A percentile compares a stretch with the other conserved stretches of the same genome.
These are phyloP conservation scores for Yamadazyma epiphylla DNA, from an alignment of 1,139 yeast species.

Conservation along the genomic window DNA sequence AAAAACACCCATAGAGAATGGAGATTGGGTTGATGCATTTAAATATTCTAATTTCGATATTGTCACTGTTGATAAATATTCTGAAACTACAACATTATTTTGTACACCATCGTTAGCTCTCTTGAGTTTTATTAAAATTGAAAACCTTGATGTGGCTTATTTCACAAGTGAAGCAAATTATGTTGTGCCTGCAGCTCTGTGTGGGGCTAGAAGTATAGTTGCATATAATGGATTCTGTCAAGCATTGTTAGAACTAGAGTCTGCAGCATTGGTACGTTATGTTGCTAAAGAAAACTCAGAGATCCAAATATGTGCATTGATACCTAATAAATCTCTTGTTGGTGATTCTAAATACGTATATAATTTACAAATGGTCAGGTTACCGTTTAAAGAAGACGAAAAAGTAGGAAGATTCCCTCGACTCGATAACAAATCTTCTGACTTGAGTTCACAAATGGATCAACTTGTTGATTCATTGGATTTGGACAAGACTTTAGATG, in stretches of 20 bases:
- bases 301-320: slow-evolving; percentile 53
- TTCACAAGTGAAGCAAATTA: slow-evolving; percentile 57
- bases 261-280: slow-evolving; percentile 59
- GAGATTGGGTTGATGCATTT: slow-evolving; percentile 48
- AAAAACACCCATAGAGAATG: slow-evolving; percentile 13
- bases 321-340: slow-evolving; percentile 39
- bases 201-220: slow-evolving; percentile 29
- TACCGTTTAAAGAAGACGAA: slow-evolving; percentile 83
- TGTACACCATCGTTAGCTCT: slow-evolving; percentile 56
- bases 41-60: slow-evolving; percentile 59
- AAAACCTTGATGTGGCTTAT: slow-evolving; percentile 53
- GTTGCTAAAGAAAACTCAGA: slow-evolving; percentile 48
- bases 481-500: slow-evolving; percentile 13
- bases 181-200: slow-evolving; percentile 44
- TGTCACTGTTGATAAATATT: slow-evolving; percentile 35
- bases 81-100: slow-evolving; percentile 37
- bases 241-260: slow-evolving; percentile 45
- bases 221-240: slow-evolving; percentile 54
- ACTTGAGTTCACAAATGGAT: slow-evolving; percentile 9
- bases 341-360: slow-evolving; percentile 16
- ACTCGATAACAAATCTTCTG: slow-evolving; percentile 2
- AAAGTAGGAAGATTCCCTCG: slow-evolving; percentile 59
- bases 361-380: slow-evolving; percentile 35
- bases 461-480: slow-evolving; percentile 13
- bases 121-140: slow-evolving; percentile 52